Base-by-base conservation (phyloP, 2,329 filamentous ascomycete genomes). In the Alternaria arborescens region DNA sequence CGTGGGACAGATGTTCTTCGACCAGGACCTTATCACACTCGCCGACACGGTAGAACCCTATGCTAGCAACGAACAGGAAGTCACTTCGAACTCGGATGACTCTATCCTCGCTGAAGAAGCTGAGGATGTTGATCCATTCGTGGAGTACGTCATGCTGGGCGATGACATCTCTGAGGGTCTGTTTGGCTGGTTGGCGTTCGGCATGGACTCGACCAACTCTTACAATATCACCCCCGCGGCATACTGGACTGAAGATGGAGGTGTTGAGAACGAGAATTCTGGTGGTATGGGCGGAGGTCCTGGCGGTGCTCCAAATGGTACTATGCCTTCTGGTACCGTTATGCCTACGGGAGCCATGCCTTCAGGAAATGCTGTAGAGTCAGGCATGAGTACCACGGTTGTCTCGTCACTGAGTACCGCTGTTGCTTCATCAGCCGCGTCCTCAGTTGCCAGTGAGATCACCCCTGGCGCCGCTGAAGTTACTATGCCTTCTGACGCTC, bases 121-220 rank as follows among this genome's bases (percentile, higher is more conserved):
- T 2, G 80, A 80, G 36, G 80, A 79, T 11, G 80, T 81, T 18
- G 85, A 85, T 60, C 88, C 87, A 0, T 82, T 89, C 66, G 78
- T 87, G 43, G 82, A 88, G 70, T 89, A 87, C 65, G 81, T 86
- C 8, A 77, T 84, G 6, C 80, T 90, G 0, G 86, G 86, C 5
- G 82, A 88, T 43, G 73, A 77, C 34, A 71, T 77, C 7, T 64
- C 71, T 8, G 68, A 73, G 20, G 76, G 75, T 51, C 52, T 78
- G 22, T 77, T 77, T 53, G 75, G 65, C 26, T 78, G 74, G 75
- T 66, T 78, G 41, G 66, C 70, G 28, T 75, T 77, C 30, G 74
- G 74, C n/a, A 71, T 75, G 54, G 69, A 77, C 52, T 56, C 68
- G 2, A 52, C 57, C 24, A 55, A 66, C 8, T 61, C 66, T 0